Conservation (phyloP, 495 filamentous ascomycete genomes). For the Neurospora tetraspora region DNA sequence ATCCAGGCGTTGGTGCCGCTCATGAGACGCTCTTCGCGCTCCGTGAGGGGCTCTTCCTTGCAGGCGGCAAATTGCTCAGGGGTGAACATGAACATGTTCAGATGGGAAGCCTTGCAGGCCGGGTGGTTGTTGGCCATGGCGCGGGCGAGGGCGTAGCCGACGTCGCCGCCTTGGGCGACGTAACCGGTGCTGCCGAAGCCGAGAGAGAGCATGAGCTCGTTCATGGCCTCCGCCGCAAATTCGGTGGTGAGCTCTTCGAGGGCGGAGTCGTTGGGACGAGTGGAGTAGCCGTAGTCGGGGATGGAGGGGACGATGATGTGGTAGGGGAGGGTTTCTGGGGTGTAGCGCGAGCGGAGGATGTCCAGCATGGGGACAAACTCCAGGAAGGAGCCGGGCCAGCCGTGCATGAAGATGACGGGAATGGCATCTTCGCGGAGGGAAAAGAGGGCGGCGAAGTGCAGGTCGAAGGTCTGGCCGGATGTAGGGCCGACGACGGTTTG, state of each 20-base stretch:
- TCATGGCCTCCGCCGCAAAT: conserved; percentile 38
- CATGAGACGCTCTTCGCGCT: conserved; percentile 7
- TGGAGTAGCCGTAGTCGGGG: conserved; percentile 53
- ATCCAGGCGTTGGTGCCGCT: conserved; percentile 5
- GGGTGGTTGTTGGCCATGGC: conserved; percentile 24
- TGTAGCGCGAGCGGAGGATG: conserved; percentile 41
- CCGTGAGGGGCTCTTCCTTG: conserved; percentile 4
- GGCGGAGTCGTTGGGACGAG: conserved; percentile 36
- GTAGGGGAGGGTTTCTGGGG: conserved; percentile 47
- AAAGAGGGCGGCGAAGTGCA: conserved; percentile 57
- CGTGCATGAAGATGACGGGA: conserved; percentile 45
- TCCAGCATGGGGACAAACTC: conserved; percentile 41
- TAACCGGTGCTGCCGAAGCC: conserved; percentile 47
- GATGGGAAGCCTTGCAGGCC: conserved; percentile 33
- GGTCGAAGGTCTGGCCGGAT: conserved; percentile 24
- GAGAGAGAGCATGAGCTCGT: conserved; percentile 49
- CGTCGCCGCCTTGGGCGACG: conserved; percentile 57
- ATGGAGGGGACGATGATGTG: conserved; percentile 57
- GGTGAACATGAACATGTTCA: conserved; percentile 19
- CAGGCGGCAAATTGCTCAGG: conserved; percentile 7
- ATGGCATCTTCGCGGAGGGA: conserved; percentile 48
- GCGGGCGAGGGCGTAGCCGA: conserved; percentile 44
- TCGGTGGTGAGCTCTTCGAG: conserved; percentile 29
- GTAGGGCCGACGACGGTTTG: conserved; percentile 35
- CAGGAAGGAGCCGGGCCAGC: conserved; percentile 40